Conservation (phyloP, 345 rosid genomes). For the Raphanus sativus region DNA sequence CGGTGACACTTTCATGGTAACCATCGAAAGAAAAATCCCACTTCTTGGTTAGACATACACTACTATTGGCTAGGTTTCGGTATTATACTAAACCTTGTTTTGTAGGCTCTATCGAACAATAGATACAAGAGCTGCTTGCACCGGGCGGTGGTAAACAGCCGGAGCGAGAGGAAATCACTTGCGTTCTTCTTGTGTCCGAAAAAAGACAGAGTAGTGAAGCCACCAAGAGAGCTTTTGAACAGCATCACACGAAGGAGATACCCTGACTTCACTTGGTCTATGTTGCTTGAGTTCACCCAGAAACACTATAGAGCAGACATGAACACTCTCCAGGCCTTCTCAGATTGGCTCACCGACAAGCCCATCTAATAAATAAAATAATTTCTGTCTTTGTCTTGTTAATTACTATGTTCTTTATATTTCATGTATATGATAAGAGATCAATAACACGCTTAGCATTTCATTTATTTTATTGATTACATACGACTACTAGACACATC, state of each 20-base stretch:
- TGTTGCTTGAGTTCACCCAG: slow-evolving; percentile 78
- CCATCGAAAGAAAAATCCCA: not conserved
- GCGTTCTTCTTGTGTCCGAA: slow-evolving; percentile 93
- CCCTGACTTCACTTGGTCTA: slow-evolving; percentile 89
- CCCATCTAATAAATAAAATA: not conserved
- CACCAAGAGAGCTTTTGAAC: slow-evolving; percentile 73
- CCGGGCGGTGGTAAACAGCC: slow-evolving; percentile 87
- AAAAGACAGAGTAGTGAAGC: slow-evolving; percentile 70
- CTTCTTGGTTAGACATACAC: not conserved
- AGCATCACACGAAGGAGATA: slow-evolving; percentile 53
- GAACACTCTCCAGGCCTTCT: slow-evolving; percentile 70
- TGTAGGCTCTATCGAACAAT: slow-evolving; percentile 85
- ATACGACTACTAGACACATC: not conserved
- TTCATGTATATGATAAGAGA: slow-evolving; percentile 17
- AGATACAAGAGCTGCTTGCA: slow-evolving; percentile 91
- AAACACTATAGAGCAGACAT: slow-evolving; percentile 90
- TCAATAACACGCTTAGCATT: slow-evolving; percentile 13
- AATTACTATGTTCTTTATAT: slow-evolving; percentile 16
- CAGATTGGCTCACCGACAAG: slow-evolving; percentile 48
- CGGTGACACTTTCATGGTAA: slow-evolving; percentile 99
- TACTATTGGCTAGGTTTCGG: not conserved
- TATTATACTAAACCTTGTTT: slow-evolving; percentile 5
- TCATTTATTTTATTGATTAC: not conserved
- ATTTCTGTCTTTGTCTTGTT: slow-evolving; percentile 1
- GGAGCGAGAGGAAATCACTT: slow-evolving; percentile 79